phyloP scores from a whole-genome alignment of 2,329 filamentous ascomycete genomes.

The Xylaria polymorpha region DNA sequence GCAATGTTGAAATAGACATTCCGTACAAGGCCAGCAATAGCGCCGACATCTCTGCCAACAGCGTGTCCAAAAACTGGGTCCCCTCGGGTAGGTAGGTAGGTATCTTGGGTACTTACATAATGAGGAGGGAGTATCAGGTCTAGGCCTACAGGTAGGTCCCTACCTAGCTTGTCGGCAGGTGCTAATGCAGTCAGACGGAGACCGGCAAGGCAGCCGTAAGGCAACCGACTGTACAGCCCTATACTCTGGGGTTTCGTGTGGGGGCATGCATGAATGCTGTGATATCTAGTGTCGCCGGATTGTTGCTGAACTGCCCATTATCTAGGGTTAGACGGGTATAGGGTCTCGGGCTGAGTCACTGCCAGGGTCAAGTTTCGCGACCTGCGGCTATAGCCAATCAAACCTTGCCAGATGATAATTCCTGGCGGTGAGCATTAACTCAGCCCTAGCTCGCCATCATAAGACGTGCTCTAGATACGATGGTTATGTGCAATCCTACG shows the following conservation, averaged over 20 bases:
- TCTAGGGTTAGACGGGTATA: background rate
- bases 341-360: background rate
- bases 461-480: background rate
- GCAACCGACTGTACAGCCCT: constrained; percentile 15
- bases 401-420: background rate
- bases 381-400: background rate
- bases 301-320: background rate
- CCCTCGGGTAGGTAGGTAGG: too few species aligned
- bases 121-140: background rate
- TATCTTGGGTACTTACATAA: too few species aligned
- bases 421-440: background rate
- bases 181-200: constrained; percentile 9
- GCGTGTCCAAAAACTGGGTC: too few species aligned
- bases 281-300: background rate
- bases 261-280: background rate
- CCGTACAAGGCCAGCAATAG: too few species aligned
- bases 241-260: constrained; percentile 6
- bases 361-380: background rate
- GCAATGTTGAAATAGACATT: too few species aligned
- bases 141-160: too few species aligned
- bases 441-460: background rate
- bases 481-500: background rate
- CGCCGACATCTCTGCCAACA: too few species aligned
- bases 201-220: constrained; percentile 19
- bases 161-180: background rate